phyloP scores from a whole-genome alignment of 2,329 filamentous ascomycete genomes.

The Trichoderma simmonsii region DNA sequence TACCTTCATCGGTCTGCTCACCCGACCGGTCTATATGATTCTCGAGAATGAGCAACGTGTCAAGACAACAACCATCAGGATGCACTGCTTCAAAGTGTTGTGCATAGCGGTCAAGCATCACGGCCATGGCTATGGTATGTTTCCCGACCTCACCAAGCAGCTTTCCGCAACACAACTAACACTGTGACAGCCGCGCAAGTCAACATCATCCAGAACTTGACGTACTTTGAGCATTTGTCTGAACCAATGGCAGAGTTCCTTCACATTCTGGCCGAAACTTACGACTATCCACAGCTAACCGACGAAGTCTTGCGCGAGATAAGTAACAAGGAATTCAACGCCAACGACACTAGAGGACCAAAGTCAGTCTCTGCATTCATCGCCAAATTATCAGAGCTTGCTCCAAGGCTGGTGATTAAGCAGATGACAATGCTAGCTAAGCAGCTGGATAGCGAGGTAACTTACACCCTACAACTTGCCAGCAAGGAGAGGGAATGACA shows the following conservation, averaged over 20 bases:
- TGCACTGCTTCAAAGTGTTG: slow-evolving; percentile 96
- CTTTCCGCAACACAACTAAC: slow-evolving; percentile 28
- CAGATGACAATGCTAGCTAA: slow-evolving; percentile 96
- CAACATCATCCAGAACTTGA: slow-evolving; percentile 94
- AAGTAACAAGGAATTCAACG: slow-evolving; percentile 97
- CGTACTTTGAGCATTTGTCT: slow-evolving; percentile 97
- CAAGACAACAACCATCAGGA: slow-evolving; percentile 83
- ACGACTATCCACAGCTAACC: slow-evolving; percentile 92
- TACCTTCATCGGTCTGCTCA: slow-evolving; percentile 89
- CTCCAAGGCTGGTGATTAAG: slow-evolving; percentile 89
- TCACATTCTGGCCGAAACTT: slow-evolving; percentile 93
- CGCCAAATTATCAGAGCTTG: slow-evolving; percentile 86
- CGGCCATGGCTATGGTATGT: slow-evolving; percentile 86
- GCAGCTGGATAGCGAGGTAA: slow-evolving; percentile 87
- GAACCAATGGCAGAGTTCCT: slow-evolving; percentile 99
- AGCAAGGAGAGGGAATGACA: background rate
- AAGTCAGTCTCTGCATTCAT: slow-evolving; percentile 96
- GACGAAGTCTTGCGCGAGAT: slow-evolving; percentile 93
- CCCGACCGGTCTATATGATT: slow-evolving; percentile 87
- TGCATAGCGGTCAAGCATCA: slow-evolving; percentile 98
- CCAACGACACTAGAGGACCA: slow-evolving; percentile 89
- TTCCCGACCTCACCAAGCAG: background rate
- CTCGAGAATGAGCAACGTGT: slow-evolving; percentile 91
- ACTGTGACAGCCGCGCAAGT: slow-evolving; percentile 75
- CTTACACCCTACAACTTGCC: background rate